phyloP scores from a whole-genome alignment of 352 stramenopile genomes.

The Blastocystis hominis region DNA sequence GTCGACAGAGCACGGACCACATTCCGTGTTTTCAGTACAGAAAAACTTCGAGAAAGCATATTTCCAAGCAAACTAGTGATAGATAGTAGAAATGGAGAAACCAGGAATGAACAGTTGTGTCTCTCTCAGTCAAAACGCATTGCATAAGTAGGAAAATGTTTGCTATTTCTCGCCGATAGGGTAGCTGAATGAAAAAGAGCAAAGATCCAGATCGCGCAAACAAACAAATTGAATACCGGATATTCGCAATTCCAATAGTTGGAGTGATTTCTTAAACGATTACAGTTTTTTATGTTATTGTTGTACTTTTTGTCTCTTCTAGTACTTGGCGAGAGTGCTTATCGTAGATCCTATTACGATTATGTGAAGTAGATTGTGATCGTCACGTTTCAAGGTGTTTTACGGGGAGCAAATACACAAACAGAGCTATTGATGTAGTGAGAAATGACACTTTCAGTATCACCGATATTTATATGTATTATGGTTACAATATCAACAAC shows the following conservation, averaged over 20 bases:
- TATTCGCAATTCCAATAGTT: too few relatives aligned
- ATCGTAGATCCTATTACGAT: background rate
- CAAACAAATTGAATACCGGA: background rate
- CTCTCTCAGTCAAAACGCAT: background rate
- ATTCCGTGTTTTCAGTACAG: background rate
- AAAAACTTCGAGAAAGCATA: slow-evolving; percentile 6
- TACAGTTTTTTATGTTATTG: too few relatives aligned
- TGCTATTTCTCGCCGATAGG: background rate
- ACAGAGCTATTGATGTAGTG: background rate
- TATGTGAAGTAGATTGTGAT: background rate
- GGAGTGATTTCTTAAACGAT: too few relatives aligned
- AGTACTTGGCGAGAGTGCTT: too few relatives aligned
- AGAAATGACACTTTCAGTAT: background rate
- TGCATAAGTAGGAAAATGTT: background rate
- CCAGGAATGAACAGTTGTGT: background rate
- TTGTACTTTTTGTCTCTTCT: too few relatives aligned
- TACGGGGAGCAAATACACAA: too few relatives aligned
- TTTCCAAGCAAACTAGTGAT: background rate
- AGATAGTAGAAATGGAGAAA: slow-evolving; percentile 38
- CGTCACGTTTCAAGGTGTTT: too few relatives aligned
- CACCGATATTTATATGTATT: background rate
- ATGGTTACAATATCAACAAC: background rate
- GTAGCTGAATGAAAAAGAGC: background rate
- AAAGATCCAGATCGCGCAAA: background rate
- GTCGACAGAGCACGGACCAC: background rate